Percentiles rank a stretch among this genome's conserved stretches.
Conservation (phyloP, 345 rosid genomes). For the Hevea brasiliensis region DNA sequence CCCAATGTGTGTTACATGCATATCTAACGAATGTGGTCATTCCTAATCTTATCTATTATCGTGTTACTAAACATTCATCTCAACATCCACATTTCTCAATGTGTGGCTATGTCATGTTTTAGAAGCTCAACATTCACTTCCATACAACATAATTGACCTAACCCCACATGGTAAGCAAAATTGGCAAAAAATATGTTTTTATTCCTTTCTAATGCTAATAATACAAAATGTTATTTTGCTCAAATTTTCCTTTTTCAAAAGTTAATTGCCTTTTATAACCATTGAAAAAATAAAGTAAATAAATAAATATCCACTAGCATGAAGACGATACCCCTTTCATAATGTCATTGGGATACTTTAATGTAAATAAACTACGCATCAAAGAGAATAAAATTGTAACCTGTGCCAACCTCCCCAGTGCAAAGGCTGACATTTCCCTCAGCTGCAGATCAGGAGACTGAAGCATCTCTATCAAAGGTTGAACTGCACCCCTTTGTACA, state of each 20-base stretch:
- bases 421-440: constrained; percentile 99
- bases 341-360: not conserved
- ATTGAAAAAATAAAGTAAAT: not conserved
- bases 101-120: too few relatives aligned
- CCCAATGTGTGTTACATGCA: too few relatives aligned
- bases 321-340: not conserved
- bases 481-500: constrained; percentile 98
- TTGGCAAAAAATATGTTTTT: not conserved
- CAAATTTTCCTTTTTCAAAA: not conserved
- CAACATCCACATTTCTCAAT: too few relatives aligned
- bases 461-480: constrained; percentile 93
- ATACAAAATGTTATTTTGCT: too few relatives aligned
- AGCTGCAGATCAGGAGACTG: constrained; percentile 84
- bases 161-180: too few relatives aligned
- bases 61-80: too few relatives aligned
- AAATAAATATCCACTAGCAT: not conserved
- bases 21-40: too few relatives aligned
- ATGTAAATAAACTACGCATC: not conserved
- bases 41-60: too few relatives aligned
- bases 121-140: too few relatives aligned
- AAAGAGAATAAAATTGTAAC: constrained; percentile 35
- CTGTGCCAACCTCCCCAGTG: constrained; percentile 99
- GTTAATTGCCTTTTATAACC: too few relatives aligned
- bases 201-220: not conserved
- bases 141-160: too few relatives aligned